Conservation (phyloP, 495 filamentous ascomycete genomes). For the Aspergillus affinis region DNA sequence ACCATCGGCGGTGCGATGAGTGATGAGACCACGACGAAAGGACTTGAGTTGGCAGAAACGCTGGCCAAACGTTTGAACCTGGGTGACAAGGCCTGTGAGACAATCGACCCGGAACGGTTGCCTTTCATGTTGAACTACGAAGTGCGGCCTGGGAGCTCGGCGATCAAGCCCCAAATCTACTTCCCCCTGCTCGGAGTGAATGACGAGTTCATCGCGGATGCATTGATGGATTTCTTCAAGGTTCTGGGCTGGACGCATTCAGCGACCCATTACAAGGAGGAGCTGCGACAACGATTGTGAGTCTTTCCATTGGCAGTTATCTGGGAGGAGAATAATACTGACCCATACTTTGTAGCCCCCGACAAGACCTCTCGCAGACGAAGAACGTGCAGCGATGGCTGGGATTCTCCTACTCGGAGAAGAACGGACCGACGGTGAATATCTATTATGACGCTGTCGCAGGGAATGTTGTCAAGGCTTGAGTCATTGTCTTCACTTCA, state of each 20-base stretch:
- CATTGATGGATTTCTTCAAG: slow-evolving; percentile 3
- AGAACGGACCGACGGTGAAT: slow-evolving; percentile 1
- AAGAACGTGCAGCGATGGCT: slow-evolving; percentile 1
- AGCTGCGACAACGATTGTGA: slow-evolving; percentile 5
- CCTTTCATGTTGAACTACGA: slow-evolving; percentile 4
- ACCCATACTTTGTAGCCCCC: background rate
- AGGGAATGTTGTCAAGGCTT: background rate
- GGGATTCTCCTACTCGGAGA: background rate
- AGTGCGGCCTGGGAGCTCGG: background rate
- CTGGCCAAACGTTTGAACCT: slow-evolving; percentile 3
- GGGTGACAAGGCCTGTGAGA: background rate
- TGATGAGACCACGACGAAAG: slow-evolving; percentile 1
- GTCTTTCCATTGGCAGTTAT: background rate
- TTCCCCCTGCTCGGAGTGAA: slow-evolving; percentile 2
- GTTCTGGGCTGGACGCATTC: slow-evolving; percentile 1
- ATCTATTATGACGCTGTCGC: slow-evolving; percentile 3
- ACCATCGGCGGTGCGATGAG: background rate
- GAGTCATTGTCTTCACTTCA: too few relatives aligned
- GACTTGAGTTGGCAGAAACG: slow-evolving; percentile 1
- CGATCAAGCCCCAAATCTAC: slow-evolving; percentile 2
- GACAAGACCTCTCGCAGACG: background rate
- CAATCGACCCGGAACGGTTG: slow-evolving; percentile 1
- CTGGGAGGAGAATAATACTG: background rate
- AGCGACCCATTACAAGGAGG: slow-evolving; percentile 1
- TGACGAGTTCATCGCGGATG: slow-evolving; percentile 3